Conservation (phyloP, 2,329 filamentous ascomycete species). For the Chaetomium globosum region DNA sequence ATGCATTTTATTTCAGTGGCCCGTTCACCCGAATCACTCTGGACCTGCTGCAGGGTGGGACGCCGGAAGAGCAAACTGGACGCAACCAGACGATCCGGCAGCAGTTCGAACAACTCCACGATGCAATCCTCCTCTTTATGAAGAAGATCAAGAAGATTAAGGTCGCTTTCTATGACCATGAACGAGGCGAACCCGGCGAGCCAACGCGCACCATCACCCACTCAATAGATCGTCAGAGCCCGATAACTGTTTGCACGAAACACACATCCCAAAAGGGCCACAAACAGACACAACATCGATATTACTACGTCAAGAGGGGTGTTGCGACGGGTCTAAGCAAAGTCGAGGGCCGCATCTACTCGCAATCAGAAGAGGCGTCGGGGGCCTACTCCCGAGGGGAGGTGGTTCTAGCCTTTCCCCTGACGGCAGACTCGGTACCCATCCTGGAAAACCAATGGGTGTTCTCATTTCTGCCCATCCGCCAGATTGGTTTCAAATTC, state of each 20-base stretch:
- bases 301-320: slow-evolving; percentile 35
- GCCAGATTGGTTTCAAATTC: slow-evolving; percentile 50
- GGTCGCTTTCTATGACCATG: slow-evolving; percentile 36
- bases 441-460: slow-evolving; percentile 47
- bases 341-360: slow-evolving; percentile 44
- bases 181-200: slow-evolving; percentile 16
- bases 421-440: slow-evolving; percentile 41
- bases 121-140: slow-evolving; percentile 48
- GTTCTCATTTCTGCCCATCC: slow-evolving; percentile 53
- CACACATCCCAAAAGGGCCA: background rate
- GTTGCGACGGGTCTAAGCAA: slow-evolving; percentile 38
- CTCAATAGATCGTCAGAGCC: slow-evolving; percentile 27
- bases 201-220: slow-evolving; percentile 22
- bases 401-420: slow-evolving; percentile 52
- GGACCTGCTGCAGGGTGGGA: slow-evolving; percentile 40
- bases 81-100: slow-evolving; percentile 34
- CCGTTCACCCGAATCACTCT: slow-evolving; percentile 46
- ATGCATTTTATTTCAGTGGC: slow-evolving; percentile 4
- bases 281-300: slow-evolving; percentile 3
- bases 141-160: slow-evolving; percentile 44
- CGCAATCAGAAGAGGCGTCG: slow-evolving; percentile 36
- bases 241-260: slow-evolving; percentile 19
- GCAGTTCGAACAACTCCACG: slow-evolving; percentile 46
- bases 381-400: slow-evolving; percentile 36
- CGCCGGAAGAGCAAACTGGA: slow-evolving; percentile 25